Conservation (phyloP, 257 asterid genomes). For the Rhazya stricta region DNA sequence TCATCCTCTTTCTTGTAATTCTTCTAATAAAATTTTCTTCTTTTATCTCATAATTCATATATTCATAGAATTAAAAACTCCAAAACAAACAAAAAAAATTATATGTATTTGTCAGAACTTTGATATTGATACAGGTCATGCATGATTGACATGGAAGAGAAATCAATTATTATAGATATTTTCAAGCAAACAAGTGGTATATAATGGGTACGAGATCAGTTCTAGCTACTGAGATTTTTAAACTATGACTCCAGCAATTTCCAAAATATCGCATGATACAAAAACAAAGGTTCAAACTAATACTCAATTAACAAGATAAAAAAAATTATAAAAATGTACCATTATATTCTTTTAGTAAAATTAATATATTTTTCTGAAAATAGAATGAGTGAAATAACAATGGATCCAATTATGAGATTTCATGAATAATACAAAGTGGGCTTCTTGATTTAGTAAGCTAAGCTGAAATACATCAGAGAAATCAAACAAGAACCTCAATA, state of each 20-base stretch:
- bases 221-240: background rate
- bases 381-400: background rate
- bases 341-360: too few species aligned
- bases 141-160: background rate
- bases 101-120: background rate
- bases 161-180: background rate
- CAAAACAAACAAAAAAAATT: too few species aligned
- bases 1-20: background rate
- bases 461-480: background rate
- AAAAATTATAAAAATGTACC: background rate
- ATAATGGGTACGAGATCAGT: background rate
- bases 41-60: background rate
- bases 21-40: background rate
- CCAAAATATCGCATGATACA: background rate
- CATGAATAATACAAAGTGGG: background rate
- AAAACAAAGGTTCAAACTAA: background rate
- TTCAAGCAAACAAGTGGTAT: background rate
- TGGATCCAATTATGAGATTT: background rate
- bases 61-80: too few species aligned
- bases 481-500: background rate
- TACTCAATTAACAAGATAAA: background rate
- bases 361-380: background rate
- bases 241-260: background rate
- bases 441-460: background rate
- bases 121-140: background rate